A percentile compares a stretch with the other conserved stretches of the same genome.
These are phyloP conservation scores for Ceratobasidium sp. DNA, from an alignment of 1,284 basidiomycete species.

Conservation along the genomic window DNA sequence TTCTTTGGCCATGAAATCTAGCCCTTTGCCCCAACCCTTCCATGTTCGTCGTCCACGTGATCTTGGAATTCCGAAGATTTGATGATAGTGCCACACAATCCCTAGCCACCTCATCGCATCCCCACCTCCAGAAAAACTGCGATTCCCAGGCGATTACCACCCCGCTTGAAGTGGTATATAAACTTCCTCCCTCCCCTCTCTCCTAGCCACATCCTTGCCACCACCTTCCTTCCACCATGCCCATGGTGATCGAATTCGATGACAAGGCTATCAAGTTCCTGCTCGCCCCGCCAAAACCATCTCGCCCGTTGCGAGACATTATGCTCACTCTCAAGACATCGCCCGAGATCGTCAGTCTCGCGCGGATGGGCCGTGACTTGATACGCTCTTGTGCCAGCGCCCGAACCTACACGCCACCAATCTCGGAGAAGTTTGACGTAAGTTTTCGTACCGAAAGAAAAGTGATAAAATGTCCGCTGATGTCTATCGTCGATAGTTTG, in stretches of 20 bases:
- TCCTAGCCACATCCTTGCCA: slow-evolving; percentile 34
- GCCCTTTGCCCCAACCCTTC: slow-evolving; percentile 24
- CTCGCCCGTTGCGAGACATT: slow-evolving; percentile 18
- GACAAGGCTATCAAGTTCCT: slow-evolving; percentile 23
- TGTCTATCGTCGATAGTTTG: background rate
- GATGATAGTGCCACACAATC: slow-evolving; percentile 29
- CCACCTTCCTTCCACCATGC: slow-evolving; percentile 26
- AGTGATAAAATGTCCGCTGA: background rate
- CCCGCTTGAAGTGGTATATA: slow-evolving; percentile 39
- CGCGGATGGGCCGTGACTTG: slow-evolving; percentile 23
- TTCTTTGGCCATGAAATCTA: background rate
- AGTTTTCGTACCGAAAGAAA: slow-evolving; percentile 2
- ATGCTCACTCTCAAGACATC: slow-evolving; percentile 11
- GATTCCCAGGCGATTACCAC: slow-evolving; percentile 5
- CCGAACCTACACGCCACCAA: slow-evolving; percentile 28
- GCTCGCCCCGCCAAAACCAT: slow-evolving; percentile 26
- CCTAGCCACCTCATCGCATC: slow-evolving; percentile 35
- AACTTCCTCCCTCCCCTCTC: slow-evolving; percentile 19
- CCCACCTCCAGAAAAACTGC: slow-evolving; percentile 21
- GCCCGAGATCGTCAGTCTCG: slow-evolving; percentile 11
- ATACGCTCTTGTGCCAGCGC: slow-evolving; percentile 7
- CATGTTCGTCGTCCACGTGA: slow-evolving; percentile 17
- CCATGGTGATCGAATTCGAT: slow-evolving; percentile 29
- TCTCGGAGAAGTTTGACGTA: slow-evolving; percentile 15
- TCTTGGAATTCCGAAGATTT: background rate